Base-by-base conservation (phyloP, 257 asterid genomes). In the Nicotiana paniculata region DNA sequence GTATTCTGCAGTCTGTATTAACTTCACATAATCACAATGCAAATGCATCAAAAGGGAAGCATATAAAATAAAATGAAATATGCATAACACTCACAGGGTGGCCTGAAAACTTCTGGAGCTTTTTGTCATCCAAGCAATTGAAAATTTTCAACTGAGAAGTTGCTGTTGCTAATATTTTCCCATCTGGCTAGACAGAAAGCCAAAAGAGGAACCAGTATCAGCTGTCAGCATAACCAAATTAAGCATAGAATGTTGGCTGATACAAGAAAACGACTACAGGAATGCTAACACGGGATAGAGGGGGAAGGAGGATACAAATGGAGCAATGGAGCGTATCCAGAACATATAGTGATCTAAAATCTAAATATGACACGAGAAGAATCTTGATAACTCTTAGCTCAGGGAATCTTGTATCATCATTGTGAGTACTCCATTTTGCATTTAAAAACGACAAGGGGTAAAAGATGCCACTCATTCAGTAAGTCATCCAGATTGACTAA, bases 31-130 rank as follows among this genome's bases (percentile, higher is more conserved):
- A 51, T 55, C 70, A 54, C 37, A 26, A 33, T 12, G 48, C 26
- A 83, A 70, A 37, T 26, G 57, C 57, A 57, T n/a, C 63, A 51
- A 18, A 8, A 16, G 5, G 46, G 11, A 33, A 61, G 67, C 46
- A 80, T 30, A 48, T 80, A 82, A 72, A 84, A 84, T 77, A 28
- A 67, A 81, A 79, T 62, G 24, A 9, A 82, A 83, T 83, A 46
- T 67, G 39, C 85, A 68, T 32, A 86, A 84, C 69, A 88, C 98
- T 91, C 86, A 96, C 99, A 18, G 99, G 98, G 85, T 96, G 99
- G 84, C 99, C 99, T 18, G 98, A 90, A 87, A 94, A 96, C 82
- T 90, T 96, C 84, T 93, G 97, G 84, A 96, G 82, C 89, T 89
- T 96, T 91, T 91, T 92, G 81, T 88, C 91, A 77, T 88, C 90